Conservation (phyloP, 371 early-diverging fungal genomes). For the Mycotypha africana region DNA sequence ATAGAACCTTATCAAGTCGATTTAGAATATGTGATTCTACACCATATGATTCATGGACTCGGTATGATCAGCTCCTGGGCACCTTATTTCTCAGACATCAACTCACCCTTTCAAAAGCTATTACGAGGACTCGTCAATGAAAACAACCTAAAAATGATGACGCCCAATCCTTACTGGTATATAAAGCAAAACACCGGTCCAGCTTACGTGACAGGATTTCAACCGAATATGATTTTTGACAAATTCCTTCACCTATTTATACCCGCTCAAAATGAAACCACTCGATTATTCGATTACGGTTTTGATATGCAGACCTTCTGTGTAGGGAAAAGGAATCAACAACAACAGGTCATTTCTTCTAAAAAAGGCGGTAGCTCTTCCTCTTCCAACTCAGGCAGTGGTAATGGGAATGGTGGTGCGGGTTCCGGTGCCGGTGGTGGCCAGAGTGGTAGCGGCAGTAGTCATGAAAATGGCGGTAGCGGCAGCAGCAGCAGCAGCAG, state of each 20-base stretch:
- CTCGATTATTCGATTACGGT: conserved; percentile 11
- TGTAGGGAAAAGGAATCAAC: background rate
- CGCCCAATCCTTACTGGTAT: conserved; percentile 22
- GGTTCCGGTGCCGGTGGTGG: too few species aligned
- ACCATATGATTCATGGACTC: conserved; percentile 31
- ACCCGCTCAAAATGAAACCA: conserved; percentile 5
- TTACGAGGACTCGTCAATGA: conserved; percentile 14
- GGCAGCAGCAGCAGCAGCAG: too few species aligned
- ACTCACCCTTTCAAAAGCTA: conserved; percentile 24
- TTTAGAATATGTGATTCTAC: conserved; percentile 26
- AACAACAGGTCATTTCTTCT: background rate
- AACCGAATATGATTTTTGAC: conserved; percentile 32
- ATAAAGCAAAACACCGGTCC: conserved; percentile 16
- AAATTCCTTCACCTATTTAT: conserved; percentile 20
- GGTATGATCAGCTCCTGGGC: conserved; percentile 35
- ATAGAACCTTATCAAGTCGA: conserved; percentile 26
- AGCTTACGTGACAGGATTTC: conserved; percentile 23
- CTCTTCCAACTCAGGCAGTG: too few species aligned
- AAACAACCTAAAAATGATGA: conserved; percentile 21
- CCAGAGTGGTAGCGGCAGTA: too few species aligned
- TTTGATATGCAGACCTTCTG: conserved; percentile 25
- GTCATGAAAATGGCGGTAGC: too few species aligned
- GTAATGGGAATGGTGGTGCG: too few species aligned
- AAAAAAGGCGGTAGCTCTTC: background rate
- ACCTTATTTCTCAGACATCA: conserved; percentile 22